Percentiles rank a stretch among this genome's conserved stretches.
Evolutionary conservation across 129 eudicot genomes (phyloP).

Genomic region (Tanacetum coccineum): DNA sequence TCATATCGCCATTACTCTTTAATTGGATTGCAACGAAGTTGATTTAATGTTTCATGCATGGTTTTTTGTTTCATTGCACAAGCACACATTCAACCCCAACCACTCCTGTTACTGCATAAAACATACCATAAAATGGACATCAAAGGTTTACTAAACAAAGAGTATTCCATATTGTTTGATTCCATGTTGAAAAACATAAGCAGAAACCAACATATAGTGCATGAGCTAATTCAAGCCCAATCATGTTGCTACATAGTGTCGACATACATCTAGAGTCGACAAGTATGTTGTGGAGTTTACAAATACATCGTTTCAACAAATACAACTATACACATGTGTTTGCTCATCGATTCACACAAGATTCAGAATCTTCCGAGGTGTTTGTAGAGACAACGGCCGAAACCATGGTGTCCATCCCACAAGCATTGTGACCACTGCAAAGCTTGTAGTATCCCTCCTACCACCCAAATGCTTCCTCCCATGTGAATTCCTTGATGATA

Average conservation of each 20-base stretch:
- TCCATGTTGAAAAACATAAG: slow-evolving; percentile 12
- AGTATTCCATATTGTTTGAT: slow-evolving; percentile 21
- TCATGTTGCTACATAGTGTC: slow-evolving; percentile 11
- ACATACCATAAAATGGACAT: background rate
- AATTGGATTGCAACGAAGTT: slow-evolving; percentile 1
- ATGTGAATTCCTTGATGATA: slow-evolving; percentile 85
- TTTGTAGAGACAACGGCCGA: slow-evolving; percentile 59
- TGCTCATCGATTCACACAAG: background rate
- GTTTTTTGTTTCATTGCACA: background rate
- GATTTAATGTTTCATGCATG: background rate
- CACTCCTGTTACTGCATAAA: background rate
- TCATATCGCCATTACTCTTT: background rate
- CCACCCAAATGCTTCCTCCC: slow-evolving; percentile 95
- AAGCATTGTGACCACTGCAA: slow-evolving; percentile 71
- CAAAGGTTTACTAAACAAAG: background rate
- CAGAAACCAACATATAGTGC: slow-evolving; percentile 20
- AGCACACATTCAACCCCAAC: background rate
- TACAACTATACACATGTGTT: slow-evolving; percentile 26
- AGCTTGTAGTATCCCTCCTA: slow-evolving; percentile 76
- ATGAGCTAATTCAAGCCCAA: slow-evolving; percentile 20
- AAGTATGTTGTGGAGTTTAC: background rate
- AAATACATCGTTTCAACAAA: background rate
- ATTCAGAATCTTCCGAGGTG: too few species aligned
- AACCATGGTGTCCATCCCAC: slow-evolving; percentile 91
- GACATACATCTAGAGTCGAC: background rate